Conservation (phyloP, 2,329 filamentous ascomycete species). For the Xenoacremonium recifei region DNA sequence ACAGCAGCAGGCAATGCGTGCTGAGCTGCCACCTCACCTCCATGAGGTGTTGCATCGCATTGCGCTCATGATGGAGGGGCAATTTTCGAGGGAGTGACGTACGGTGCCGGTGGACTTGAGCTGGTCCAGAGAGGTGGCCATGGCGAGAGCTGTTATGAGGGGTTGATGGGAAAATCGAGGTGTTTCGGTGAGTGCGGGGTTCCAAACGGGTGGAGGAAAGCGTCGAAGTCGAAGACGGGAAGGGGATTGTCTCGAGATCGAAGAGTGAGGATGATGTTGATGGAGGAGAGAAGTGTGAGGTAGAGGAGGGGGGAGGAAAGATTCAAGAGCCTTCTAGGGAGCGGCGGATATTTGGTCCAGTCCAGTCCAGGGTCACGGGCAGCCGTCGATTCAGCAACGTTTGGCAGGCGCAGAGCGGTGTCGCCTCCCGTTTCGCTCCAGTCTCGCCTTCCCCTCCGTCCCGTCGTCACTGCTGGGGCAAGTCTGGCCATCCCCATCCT, state of each 20-base stretch:
- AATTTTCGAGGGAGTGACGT: slow-evolving; percentile 51
- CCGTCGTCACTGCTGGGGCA: too few relatives aligned
- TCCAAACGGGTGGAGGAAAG: not conserved
- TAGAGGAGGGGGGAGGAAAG: slow-evolving; percentile 9
- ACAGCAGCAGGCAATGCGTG: too few relatives aligned
- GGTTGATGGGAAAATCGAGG: slow-evolving; percentile 10
- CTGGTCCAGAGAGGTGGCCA: slow-evolving; percentile 92
- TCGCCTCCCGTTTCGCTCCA: too few relatives aligned
- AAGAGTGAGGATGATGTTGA: slow-evolving; percentile 2
- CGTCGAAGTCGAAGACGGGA: not conserved
- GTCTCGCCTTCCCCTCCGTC: not conserved
- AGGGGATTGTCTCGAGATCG: not conserved
- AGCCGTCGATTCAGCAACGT: too few relatives aligned
- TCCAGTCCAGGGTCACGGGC: too few relatives aligned
- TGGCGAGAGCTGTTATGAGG: slow-evolving; percentile 35
- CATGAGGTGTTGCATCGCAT: too few relatives aligned
- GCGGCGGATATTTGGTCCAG: slow-evolving; percentile 2
- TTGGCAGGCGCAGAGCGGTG: not conserved
- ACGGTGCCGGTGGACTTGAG: slow-evolving; percentile 96
- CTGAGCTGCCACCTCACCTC: slow-evolving; percentile 1
- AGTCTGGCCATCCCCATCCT: not conserved
- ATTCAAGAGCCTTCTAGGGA: slow-evolving; percentile 13
- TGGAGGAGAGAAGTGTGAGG: slow-evolving; percentile 6
- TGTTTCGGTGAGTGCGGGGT: slow-evolving; percentile 1
- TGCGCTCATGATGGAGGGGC: slow-evolving; percentile 28